Evolutionary conservation across 768 basidiomycete genomes (phyloP).

Genomic region (Leccinum boreale): DNA sequence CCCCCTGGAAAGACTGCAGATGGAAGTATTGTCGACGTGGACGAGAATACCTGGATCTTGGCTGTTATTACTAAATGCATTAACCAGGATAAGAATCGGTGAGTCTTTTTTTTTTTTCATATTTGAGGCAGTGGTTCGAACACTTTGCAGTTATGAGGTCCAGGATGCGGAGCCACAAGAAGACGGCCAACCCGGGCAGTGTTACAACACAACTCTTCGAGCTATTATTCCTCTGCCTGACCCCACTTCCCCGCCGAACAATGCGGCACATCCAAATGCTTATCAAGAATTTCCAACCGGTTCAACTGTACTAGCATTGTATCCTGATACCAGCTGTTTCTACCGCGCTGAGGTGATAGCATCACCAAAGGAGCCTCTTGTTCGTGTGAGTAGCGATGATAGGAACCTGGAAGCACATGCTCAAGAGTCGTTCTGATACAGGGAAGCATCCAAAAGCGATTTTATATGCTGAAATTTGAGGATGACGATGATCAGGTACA

Average conservation of each 20-base stretch:
- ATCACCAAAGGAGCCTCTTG: constrained; percentile 47
- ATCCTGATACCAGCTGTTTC: constrained; percentile 89
- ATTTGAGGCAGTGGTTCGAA: neutral
- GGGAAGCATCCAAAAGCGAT: constrained; percentile 42
- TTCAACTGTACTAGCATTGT: constrained; percentile 80
- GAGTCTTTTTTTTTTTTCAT: constrained; percentile 9
- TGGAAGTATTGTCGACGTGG: constrained; percentile 49
- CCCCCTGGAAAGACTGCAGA: constrained; percentile 50
- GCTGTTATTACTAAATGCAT: constrained; percentile 71
- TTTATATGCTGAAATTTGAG: constrained; percentile 83
- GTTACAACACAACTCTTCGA: constrained; percentile 66
- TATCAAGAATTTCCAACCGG: constrained; percentile 72
- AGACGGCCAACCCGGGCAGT: constrained; percentile 67
- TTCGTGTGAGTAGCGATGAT: constrained; percentile 35
- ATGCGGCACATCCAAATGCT: constrained; percentile 59
- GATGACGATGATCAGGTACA: constrained; percentile 87
- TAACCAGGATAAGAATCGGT: constrained; percentile 71
- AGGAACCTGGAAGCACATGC: neutral
- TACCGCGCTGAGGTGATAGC: constrained; percentile 82
- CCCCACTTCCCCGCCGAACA: constrained; percentile 52
- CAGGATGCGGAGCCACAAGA: constrained; percentile 84
- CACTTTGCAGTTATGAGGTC: constrained; percentile 65
- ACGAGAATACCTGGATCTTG: constrained; percentile 68
- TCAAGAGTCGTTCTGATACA: constrained; percentile 13
- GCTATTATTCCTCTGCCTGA: constrained; percentile 82